Conservation (phyloP, 2,329 filamentous ascomycete species). For the Neonectria hederae region DNA sequence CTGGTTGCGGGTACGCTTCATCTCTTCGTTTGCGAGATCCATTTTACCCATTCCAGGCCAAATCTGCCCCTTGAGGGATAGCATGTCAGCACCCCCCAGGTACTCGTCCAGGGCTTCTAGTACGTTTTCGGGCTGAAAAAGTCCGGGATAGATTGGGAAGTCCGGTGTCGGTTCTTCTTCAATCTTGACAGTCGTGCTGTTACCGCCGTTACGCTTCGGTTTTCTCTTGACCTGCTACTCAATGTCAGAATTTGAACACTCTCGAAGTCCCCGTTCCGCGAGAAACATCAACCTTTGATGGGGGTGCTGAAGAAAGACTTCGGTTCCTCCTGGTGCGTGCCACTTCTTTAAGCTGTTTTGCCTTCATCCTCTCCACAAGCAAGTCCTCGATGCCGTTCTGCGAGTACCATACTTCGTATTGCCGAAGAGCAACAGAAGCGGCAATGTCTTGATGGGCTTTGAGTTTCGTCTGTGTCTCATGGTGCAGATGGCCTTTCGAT, state of each 20-base stretch:
- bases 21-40: slow-evolving; percentile 78
- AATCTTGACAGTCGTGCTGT: slow-evolving; percentile 37
- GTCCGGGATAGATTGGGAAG: slow-evolving; percentile 42
- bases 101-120: slow-evolving; percentile 42
- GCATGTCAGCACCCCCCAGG: slow-evolving; percentile 41
- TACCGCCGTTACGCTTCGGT: slow-evolving; percentile 38
- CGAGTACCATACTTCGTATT: slow-evolving; percentile 83
- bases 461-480: slow-evolving; percentile 84
- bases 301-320: slow-evolving; percentile 29
- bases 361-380: slow-evolving; percentile 79
- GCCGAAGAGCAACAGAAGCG: slow-evolving; percentile 69
- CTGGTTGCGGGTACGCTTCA: slow-evolving; percentile 80
- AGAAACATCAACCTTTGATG: slow-evolving; percentile 34
- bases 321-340: slow-evolving; percentile 60
- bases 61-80: slow-evolving; percentile 73
- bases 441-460: slow-evolving; percentile 72
- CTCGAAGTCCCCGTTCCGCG: neutral
- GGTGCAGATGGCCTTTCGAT: slow-evolving; percentile 90
- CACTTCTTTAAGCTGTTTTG: slow-evolving; percentile 75
- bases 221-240: slow-evolving; percentile 44
- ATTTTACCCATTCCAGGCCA: slow-evolving; percentile 86
- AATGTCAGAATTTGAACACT: slow-evolving; percentile 21
- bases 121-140: slow-evolving; percentile 44
- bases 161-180: slow-evolving; percentile 42
- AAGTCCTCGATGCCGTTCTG: slow-evolving; percentile 75